These are phyloP conservation scores for Corynespora cassiicola DNA, from an alignment of 2,329 filamentous ascomycete genomes.

Conservation along the genomic window DNA sequence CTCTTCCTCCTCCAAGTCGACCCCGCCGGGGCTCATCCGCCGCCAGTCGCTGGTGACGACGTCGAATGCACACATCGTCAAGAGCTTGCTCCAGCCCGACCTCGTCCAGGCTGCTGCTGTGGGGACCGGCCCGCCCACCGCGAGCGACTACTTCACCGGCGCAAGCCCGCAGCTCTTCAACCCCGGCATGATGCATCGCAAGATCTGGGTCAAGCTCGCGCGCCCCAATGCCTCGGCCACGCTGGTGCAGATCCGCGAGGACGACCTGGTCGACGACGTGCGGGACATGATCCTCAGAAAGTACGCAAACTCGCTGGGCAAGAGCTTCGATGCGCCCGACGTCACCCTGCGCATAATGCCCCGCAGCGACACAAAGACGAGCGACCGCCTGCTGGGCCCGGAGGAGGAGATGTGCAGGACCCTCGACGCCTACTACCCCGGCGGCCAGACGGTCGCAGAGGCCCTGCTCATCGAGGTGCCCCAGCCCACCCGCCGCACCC, in stretches of 20 bases:
- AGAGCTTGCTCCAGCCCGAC: conserved; percentile 59
- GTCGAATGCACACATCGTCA: conserved; percentile 54
- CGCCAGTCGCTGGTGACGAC: conserved; percentile 47
- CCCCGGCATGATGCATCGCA: conserved; percentile 63
- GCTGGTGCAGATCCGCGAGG: conserved; percentile 81
- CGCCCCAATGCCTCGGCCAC: conserved; percentile 85
- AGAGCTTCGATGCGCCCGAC: conserved; percentile 89
- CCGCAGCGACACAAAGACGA: conserved; percentile 55
- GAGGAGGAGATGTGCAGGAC: conserved; percentile 83
- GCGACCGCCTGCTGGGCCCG: conserved; percentile 77
- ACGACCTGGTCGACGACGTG: conserved; percentile 93
- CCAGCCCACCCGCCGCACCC: conserved; percentile 73
- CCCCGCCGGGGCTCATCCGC: conserved; percentile 51
- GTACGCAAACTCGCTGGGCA: conserved; percentile 90
- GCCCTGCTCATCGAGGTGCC: conserved; percentile 91
- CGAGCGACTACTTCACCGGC: conserved; percentile 50
- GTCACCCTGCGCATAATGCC: conserved; percentile 78
- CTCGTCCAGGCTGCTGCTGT: conserved; percentile 26
- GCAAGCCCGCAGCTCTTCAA: conserved; percentile 37
- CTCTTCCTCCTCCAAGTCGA: conserved; percentile 27
- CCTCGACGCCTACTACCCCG: conserved; percentile 83
- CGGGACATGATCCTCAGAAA: conserved; percentile 91
- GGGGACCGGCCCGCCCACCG: conserved; percentile 22
- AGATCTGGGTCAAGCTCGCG: conserved; percentile 98
- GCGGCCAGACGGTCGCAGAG: conserved; percentile 86